Evolutionary conservation across 1,284 basidiomycete species (phyloP).

Genomic region (Cryptococcus jaspeensis): DNA sequence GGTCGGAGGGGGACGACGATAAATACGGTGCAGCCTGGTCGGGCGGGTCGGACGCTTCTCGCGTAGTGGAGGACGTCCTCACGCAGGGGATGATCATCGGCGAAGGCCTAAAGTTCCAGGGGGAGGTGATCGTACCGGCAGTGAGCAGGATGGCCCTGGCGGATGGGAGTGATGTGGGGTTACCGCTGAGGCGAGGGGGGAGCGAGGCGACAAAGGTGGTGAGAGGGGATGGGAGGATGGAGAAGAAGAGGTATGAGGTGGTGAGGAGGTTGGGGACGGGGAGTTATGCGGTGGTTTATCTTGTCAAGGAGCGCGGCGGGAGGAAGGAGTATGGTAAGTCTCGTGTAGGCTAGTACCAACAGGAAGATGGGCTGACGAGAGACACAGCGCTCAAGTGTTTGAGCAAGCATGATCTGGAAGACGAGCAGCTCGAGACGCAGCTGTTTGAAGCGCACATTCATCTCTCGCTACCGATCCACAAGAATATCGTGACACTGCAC

Average conservation of each 20-base stretch:
- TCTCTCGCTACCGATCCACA: constrained; percentile 84
- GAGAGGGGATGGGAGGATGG: constrained; percentile 6
- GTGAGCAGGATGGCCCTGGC: constrained; percentile 29
- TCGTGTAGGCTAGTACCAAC: not conserved
- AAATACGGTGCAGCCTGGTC: constrained; percentile 16
- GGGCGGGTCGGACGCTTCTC: constrained; percentile 18
- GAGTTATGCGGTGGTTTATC: constrained; percentile 89
- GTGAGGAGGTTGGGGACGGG: constrained; percentile 80
- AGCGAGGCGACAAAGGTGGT: constrained; percentile 35
- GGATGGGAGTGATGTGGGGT: constrained; percentile 24
- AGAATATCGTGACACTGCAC: constrained; percentile 94
- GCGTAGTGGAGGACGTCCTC: constrained; percentile 36
- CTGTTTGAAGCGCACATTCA: constrained; percentile 93
- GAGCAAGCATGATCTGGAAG: constrained; percentile 85
- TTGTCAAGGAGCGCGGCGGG: constrained; percentile 81
- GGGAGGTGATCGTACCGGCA: constrained; percentile 46
- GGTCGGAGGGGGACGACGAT: constrained; percentile 22
- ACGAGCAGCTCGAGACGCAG: constrained; percentile 80
- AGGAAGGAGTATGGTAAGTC: constrained; percentile 68
- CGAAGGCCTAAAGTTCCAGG: constrained; percentile 48
- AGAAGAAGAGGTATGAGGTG: constrained; percentile 64
- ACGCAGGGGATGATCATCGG: constrained; percentile 45
- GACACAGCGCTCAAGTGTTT: constrained; percentile 82
- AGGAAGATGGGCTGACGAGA: not conserved
- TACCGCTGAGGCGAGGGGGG: constrained; percentile 42